Evolutionary conservation across 139 green algal genomes (phyloP), one percentile per base, ranked within the genome.

Genomic region (Diplosphaera chodatii): DNA sequence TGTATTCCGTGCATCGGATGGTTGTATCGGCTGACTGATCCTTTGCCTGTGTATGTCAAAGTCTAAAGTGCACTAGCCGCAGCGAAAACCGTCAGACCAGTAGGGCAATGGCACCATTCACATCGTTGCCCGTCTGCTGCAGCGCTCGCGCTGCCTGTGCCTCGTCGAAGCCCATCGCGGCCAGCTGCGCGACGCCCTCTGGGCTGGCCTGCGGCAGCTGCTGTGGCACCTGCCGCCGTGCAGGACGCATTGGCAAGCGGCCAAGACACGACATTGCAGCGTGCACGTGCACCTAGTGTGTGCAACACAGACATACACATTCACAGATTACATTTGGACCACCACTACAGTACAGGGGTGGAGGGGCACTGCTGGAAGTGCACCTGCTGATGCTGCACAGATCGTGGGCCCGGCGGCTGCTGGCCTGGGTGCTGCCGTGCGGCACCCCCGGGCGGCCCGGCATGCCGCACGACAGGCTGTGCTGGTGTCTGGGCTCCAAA

Each of bases 141-240:
- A 77, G 40, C 6, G 72, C 70, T 66, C 37, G 33, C 33, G 37
- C 40, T 25, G 70, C 70, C 33, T 30, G 64, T 3, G 41, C 32
- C 28, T 71, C 64, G 0, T 76, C 77, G 59, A 90, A 90, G 30
- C 85, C 85, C 85, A 90, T 90, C 0, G 76, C 67, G 22, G 83
- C 31, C 65, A 90, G 68, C 73, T 84, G 75, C 21, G 81, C 32
- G 40, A 87, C 30, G 22, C 80, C 80, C 72, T 87, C 80, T 1
- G 23, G 63, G 4, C 75, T 78, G 20, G 77, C 37, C 69, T 68
- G 69, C 69, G 31, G 69, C 13, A 56, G 32, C 56, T 68, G 33
- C 56, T 68, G 55, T 29, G 13, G n/a, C n/a, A n/a, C n/a, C 31
- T 72, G 23, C 31, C 34, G 29, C 67, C 40, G 29, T 32, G 40